Base-by-base conservation (phyloP, 768 basidiomycete genomes). In the Lactarius sp. region DNA sequence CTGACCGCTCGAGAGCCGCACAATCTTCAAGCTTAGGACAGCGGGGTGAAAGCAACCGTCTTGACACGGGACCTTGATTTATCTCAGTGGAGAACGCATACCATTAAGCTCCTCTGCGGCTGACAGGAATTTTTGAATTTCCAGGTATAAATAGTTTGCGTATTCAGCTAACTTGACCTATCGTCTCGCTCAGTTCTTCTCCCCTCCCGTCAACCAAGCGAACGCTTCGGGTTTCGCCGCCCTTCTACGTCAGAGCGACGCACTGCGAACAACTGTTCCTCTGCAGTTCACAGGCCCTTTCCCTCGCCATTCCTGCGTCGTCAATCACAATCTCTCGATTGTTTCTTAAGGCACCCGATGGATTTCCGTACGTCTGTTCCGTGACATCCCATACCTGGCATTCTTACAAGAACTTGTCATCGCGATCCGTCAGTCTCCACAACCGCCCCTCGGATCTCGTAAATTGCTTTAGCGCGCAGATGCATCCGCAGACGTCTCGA, bases 71-170 rank as follows among this genome's bases (percentile, higher is more conserved):
- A 46, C 36, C 34, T n/a, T 20, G 12, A 6, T 6, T 13, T 14
- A 47, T 61, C 22, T 27, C 22, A 14, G 13, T 42, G 31, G 22
- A 18, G 22, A 22, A 61, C 39, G 53, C 46, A 55, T 55, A 20
- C 53, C 60, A 61, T 20, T 20, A 16, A 14, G 46, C 22, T 13
- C 61, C 22, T 36, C 41, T 5, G 41, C 8, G 56, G 42, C 61
- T 52, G 61, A 62, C 42, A 37, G 56, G 50, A 16, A 52, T 34
- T 18, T 42, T 12, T 31, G 14, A n/a, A n/a, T 20, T 27, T 49
- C 3, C 41, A 44, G 50, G 39, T 62, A 52, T 62, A 62, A 57
- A 57, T n/a, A 16, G 41, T 18, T 34, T 14, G 34, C 18, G 22
- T 46, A 27, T 44, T n/a, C 50, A 2, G 42, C 36, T 42, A 31